Base-by-base conservation (phyloP, 768 basidiomycete genomes). In the Cubamyces lactineus region DNA sequence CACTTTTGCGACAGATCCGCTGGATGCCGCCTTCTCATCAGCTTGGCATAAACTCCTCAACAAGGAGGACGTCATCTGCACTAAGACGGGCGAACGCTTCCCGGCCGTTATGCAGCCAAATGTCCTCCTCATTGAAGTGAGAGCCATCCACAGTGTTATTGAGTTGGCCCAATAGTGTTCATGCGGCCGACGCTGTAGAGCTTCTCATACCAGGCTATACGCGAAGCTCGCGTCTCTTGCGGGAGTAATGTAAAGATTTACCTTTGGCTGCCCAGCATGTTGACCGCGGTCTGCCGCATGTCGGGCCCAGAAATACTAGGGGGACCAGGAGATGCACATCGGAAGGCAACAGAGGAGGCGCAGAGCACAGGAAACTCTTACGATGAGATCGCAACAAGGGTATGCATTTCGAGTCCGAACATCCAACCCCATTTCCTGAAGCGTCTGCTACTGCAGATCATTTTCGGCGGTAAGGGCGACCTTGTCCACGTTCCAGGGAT, bases 401-500 rank as follows among this genome's bases (percentile, higher is more conserved):
- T 62, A 24, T 5, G 62, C 30, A 53, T 15, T 5, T 19, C 39
- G 15, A 39, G 24, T 41, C 9, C 11, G 21, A 5, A 4, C 42
- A 6, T n/a, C n/a, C n/a, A n/a, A n/a, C n/a, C n/a, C n/a, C n/a
- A n/a, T n/a, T n/a, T n/a, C n/a, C 11, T 17, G 23, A 47, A n/a
- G 16, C 5, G n/a, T 21, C 21, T 23, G 12, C 45, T 23, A 2
- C n/a, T 46, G 15, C 21, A 65, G 57, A 26, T 66, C 11, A 46
- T 38, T 3, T 63, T 49, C 8, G 5, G 19, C 1, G 17, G 26
- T 2, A 41, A 43, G 1, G 69, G 62, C 19, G 45, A 59, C 0
- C 17, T 71, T 17, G 38, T 67, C 2, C 40, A 49, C 3, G 40
- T 61, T 8, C 69, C 69, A 1, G 70, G 67, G 2, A 23, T 71